A percentile compares a stretch with the other conserved stretches of the same genome.
Conservation (phyloP, 495 filamentous ascomycete genomes). For the Aspergillus cristatus region DNA sequence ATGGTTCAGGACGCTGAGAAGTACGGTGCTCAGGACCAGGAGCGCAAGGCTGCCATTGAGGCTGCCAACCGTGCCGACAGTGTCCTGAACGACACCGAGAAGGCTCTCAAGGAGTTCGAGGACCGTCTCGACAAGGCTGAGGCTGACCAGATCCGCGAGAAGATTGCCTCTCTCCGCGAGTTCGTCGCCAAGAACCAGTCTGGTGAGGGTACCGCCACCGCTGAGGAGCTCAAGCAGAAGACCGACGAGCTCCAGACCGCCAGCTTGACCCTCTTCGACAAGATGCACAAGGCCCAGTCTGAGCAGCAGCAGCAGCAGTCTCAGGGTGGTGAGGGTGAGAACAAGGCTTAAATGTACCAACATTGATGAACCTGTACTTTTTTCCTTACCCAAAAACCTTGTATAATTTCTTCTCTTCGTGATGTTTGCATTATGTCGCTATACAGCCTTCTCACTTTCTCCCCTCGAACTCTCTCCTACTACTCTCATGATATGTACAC, state of each 20-base stretch:
- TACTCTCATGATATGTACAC: slow-evolving; percentile 34
- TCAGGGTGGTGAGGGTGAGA: slow-evolving; percentile 61
- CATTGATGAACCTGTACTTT: slow-evolving; percentile 21
- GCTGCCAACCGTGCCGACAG: slow-evolving; percentile 93
- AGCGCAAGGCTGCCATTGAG: slow-evolving; percentile 92
- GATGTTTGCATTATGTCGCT: no score
- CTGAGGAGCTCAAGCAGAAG: slow-evolving; percentile 93
- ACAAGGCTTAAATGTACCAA: slow-evolving; percentile 57
- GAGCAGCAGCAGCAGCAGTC: slow-evolving; percentile 55
- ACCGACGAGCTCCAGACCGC: slow-evolving; percentile 94
- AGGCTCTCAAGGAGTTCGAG: slow-evolving; percentile 92
- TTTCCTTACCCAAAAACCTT: slow-evolving; percentile 21
- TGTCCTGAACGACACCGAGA: slow-evolving; percentile 95
- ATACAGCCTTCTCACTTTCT: no score
- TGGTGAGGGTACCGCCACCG: slow-evolving; percentile 75
- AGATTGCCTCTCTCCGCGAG: slow-evolving; percentile 83
- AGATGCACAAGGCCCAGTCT: slow-evolving; percentile 94
- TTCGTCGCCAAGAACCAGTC: slow-evolving; percentile 90
- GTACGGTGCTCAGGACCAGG: slow-evolving; percentile 91
- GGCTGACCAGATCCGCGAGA: slow-evolving; percentile 84
- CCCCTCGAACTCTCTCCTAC: slow-evolving; percentile 8
- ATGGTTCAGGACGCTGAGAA: slow-evolving; percentile 98
- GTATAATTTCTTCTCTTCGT: slow-evolving; percentile 13
- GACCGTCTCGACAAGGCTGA: slow-evolving; percentile 96
- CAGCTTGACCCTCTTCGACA: slow-evolving; percentile 94